Evolutionary conservation across 441 rosid species (phyloP).

Genomic region (Pelargonium cotyledonis): DNA sequence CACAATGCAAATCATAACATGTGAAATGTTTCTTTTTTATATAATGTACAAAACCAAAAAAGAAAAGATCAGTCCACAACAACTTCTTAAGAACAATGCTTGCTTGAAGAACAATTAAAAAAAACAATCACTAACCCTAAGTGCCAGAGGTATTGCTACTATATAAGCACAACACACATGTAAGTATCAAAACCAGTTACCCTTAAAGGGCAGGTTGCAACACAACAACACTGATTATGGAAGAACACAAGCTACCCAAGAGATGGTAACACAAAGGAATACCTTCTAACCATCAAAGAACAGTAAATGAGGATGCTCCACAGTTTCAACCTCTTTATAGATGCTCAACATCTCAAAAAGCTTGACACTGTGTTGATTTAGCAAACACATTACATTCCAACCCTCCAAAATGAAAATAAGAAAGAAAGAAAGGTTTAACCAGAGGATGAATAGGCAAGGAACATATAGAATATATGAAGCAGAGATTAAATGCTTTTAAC

Average conservation of each 20-base stretch:
- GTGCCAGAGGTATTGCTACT: background rate
- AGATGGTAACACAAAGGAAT: background rate
- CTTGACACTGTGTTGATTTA: background rate
- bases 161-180: background rate
- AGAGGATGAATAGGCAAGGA: background rate
- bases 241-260: background rate
- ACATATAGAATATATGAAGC: background rate
- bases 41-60: background rate
- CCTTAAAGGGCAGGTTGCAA: background rate
- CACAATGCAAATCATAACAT: too few species aligned
- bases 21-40: too few species aligned
- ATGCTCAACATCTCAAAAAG: background rate
- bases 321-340: background rate
- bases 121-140: background rate
- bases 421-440: background rate
- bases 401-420: background rate
- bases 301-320: background rate
- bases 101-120: background rate
- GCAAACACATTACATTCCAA: background rate
- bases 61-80: background rate
- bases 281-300: background rate
- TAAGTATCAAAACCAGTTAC: background rate
- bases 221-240: background rate
- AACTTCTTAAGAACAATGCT: background rate
- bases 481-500: background rate